Base-by-base conservation (phyloP, 768 basidiomycete genomes). In the Mycena olivaceomarginata region DNA sequence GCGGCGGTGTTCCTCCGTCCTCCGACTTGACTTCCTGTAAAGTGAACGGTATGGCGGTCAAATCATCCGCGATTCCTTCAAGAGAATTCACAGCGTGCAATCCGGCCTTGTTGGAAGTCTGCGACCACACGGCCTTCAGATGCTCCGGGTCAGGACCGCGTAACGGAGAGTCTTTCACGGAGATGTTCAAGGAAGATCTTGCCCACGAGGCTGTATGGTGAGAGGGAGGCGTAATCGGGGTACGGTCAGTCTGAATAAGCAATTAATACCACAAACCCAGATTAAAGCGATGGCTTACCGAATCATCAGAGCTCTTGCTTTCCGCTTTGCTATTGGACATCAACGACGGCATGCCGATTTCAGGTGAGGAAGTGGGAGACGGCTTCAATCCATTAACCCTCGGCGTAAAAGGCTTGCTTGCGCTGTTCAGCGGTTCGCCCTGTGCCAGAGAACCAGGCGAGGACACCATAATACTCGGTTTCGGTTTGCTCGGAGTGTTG, bases 21-120 rank as follows among this genome's bases (percentile, higher is more conserved):
- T 96, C 96, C 13, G 95, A 95, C 83, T 96, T 97, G 67, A 96
- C 94, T 72, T 97, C 96, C 81, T 95, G 95, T 45, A 97, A 83
- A 7, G 94, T 94, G 84, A 95, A 95, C 13, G 96, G 95, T 41
- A 97, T 87, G 31, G 93, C 89, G 41, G 94, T 93, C 71, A 96
- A 87, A 81, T 97, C 97, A 81, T 97, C 96, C 39, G 93, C 92
- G 72, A 98, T 96, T 20, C 93, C 94, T 82, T 96, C 93, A 74
- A 98, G 86, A 2, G 96, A 97, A 83, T 97, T 98, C 31, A 94
- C 89, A 11, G 91, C 87, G 74, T 93, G 91, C 45, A 90, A 84
- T 68, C 90, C 91, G n/a, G 92, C 88, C 83, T 94, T 94, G 82
- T 93, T 92, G 5, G 95, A 90, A 7, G 93, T 90, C 81, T 95